A percentile compares a stretch with the other conserved stretches of the same genome.
These are phyloP conservation scores for Pseudocercospora cruenta DNA, from an alignment of 2,329 filamentous ascomycete genomes.

Conservation along the genomic window DNA sequence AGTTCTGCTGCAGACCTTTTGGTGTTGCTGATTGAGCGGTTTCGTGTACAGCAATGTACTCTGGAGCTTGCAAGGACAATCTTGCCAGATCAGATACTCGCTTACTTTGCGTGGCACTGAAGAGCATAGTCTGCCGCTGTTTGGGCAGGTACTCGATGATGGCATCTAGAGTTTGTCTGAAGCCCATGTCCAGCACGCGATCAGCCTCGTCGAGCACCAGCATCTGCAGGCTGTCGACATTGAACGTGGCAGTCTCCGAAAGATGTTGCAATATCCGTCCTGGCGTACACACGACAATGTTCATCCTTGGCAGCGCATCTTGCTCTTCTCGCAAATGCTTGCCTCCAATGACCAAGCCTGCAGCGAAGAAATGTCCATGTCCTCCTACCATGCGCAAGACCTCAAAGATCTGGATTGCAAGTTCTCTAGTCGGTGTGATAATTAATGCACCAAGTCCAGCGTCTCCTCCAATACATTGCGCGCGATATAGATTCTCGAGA, in stretches of 20 bases:
- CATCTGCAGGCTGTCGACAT: conserved; percentile 88
- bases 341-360: conserved; percentile 89
- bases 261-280: conserved; percentile 94
- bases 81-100: conserved; percentile 90
- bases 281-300: conserved; percentile 93
- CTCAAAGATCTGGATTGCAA: conserved; percentile 96
- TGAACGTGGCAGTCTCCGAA: conserved; percentile 88
- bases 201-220: conserved; percentile 95
- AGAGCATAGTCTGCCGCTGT: conserved; percentile 86
- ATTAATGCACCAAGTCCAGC: conserved; percentile 86
- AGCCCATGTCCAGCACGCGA: conserved; percentile 97
- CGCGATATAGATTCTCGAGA: conserved; percentile 86
- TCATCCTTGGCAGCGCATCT: conserved; percentile 85
- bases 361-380: conserved; percentile 82
- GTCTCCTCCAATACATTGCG: conserved; percentile 87
- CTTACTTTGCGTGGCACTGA: conserved; percentile 88
- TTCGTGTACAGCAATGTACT: conserved; percentile 95
- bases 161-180: conserved; percentile 86
- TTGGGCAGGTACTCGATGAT: conserved; percentile 88
- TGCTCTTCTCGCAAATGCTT: conserved; percentile 88
- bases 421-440: conserved; percentile 89
- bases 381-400: conserved; percentile 88
- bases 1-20: conserved; percentile 83
- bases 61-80: conserved; percentile 83
- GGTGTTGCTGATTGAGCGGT: conserved; percentile 79